Evolutionary conservation across 768 basidiomycete genomes (phyloP), one percentile per base, ranked within the genome.

Genomic region (Hirschioporus abietinus): DNA sequence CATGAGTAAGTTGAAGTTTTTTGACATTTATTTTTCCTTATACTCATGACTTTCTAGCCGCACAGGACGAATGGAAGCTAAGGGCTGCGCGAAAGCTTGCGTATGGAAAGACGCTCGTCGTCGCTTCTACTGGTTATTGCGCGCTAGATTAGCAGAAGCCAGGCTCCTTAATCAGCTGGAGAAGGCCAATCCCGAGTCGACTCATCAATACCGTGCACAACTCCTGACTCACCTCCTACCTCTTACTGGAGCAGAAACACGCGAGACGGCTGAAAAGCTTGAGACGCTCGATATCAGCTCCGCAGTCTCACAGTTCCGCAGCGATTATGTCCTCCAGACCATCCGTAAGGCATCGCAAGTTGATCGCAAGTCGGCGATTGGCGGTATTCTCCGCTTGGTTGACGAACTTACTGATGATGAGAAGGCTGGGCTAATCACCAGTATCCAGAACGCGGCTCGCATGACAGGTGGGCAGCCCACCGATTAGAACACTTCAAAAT

Each of bases 11-110:
- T 82, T 65, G 35, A 63, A 27, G 27, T 15, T 64, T 52, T 60
- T 30, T 8, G 30, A 23, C n/a, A 68, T 58, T 35, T 68, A 35
- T 69, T 35, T 72, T 59, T 67, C 64, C 23, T 65, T 25, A 5
- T 61, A 34, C 15, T 61, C 17, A 61, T 52, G 57, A 68, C n/a
- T 58, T 65, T 67, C 66, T 73, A 96, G 95, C 78, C 93, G 96
- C 62, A 85, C 87, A 60, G 95, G 95, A 62, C 93, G 96, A 61
- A 96, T 97, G 95, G 93, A 97, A 78, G 96, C 96, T 27, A 98
- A 98, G 79, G 95, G 93, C 20, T 96, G 96, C 70, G 96, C 96
- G 8, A 90, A 89, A 68, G 83, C 93, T 23, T 82, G 87, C 30
- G 85, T 88, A 60, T 98, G 96, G 96, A 93, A 92, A 77, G 84